A percentile compares a stretch with the other conserved stretches of the same genome.
phyloP scores from a whole-genome alignment of 495 filamentous ascomycete species.

The Lepraria neglecta region DNA sequence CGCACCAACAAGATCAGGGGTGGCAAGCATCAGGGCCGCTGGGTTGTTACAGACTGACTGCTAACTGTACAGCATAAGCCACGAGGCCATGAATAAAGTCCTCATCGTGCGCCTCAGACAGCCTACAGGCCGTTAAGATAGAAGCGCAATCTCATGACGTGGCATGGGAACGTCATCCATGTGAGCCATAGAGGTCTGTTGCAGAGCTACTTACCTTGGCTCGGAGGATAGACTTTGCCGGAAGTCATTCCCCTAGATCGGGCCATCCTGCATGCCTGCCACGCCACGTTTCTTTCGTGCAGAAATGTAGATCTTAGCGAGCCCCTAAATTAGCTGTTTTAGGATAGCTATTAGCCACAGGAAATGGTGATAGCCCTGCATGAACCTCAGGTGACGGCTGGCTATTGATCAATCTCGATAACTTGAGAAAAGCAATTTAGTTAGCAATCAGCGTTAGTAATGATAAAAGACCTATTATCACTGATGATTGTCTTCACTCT shows the following conservation, averaged over 20 bases:
- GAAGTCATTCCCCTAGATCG: slow-evolving; percentile 16
- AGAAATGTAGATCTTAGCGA: slow-evolving; percentile 17
- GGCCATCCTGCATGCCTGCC: slow-evolving; percentile 10
- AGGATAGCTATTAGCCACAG: slow-evolving; percentile 5
- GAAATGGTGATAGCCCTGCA: slow-evolving; percentile 13
- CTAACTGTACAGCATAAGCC: too few relatives aligned
- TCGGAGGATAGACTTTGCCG: slow-evolving; percentile 10
- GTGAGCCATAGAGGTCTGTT: not conserved
- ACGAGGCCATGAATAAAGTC: too few relatives aligned
- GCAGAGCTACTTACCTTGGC: too few relatives aligned
- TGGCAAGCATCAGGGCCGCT: not conserved
- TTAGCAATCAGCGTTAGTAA: slow-evolving; percentile 3
- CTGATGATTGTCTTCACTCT: too few relatives aligned
- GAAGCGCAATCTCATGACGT: slow-evolving; percentile 3
- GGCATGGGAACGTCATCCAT: slow-evolving; percentile 5
- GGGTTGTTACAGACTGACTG: not conserved
- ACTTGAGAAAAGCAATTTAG: not conserved
- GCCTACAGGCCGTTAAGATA: too few relatives aligned
- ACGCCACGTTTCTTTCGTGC: slow-evolving; percentile 19
- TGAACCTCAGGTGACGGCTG: slow-evolving; percentile 6
- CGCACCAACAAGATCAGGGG: slow-evolving; percentile 7
- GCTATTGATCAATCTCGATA: slow-evolving; percentile 8
- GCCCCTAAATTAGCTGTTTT: slow-evolving; percentile 11
- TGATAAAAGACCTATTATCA: not conserved
- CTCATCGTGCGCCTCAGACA: not conserved